Evolutionary conservation across 345 rosid genomes (phyloP).

Genomic region (Lepidium didymum): DNA sequence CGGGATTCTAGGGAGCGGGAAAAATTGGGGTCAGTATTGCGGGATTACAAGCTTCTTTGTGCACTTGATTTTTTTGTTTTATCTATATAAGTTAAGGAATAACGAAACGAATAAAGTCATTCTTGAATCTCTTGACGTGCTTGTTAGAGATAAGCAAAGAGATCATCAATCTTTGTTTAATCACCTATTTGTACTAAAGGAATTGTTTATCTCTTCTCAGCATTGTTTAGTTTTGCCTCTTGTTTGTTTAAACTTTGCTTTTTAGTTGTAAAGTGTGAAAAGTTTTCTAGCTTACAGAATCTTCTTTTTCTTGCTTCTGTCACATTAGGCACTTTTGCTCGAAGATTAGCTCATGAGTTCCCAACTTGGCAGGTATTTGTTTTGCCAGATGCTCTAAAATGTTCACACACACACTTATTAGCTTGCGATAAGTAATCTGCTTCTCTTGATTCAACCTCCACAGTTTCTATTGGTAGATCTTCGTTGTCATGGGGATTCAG

Average conservation of each 20-base stretch:
- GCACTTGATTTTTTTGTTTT: neutral
- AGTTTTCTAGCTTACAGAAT: neutral
- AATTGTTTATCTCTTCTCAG: neutral
- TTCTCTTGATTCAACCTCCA: neutral
- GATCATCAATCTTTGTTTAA: neutral
- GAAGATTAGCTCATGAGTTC: slow-evolving; percentile 72
- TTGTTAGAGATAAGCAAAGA: neutral
- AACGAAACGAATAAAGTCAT: neutral
- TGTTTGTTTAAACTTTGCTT: neutral
- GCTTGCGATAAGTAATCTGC: neutral
- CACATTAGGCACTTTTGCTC: slow-evolving; percentile 71
- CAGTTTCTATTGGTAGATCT: slow-evolving; percentile 91
- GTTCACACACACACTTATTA: neutral
- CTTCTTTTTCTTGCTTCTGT: neutral
- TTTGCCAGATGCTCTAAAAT: neutral
- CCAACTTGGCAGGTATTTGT: slow-evolving; percentile 84
- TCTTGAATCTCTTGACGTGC: neutral
- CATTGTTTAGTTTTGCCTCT: neutral
- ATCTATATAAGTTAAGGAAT: neutral
- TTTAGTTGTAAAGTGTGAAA: neutral
- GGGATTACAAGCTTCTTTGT: neutral
- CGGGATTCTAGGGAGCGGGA: slow-evolving; percentile 83
- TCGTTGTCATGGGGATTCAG: slow-evolving; percentile 96
- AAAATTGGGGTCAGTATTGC: slow-evolving; percentile 77
- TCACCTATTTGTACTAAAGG: neutral